Conservation (phyloP, 2,329 filamentous ascomycete species). For the Cordyceps fumosorosea region DNA sequence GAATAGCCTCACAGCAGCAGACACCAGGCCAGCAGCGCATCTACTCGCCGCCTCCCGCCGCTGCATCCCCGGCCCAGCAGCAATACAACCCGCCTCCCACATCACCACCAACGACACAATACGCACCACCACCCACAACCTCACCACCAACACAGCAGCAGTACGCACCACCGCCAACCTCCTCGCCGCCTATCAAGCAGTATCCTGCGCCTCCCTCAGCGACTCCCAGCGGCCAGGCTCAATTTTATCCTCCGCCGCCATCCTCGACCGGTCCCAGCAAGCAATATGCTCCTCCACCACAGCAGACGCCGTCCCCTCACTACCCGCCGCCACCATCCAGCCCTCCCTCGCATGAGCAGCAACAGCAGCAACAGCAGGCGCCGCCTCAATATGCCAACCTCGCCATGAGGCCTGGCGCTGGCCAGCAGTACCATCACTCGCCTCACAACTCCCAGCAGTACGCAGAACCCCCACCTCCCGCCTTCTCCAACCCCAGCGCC, state of each 20-base stretch:
- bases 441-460: conserved; percentile 6
- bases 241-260: conserved; percentile 40
- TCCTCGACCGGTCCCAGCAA: conserved; percentile 21
- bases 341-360: conserved; percentile 17
- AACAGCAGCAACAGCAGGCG: conserved; percentile 20
- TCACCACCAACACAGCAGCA: conserved; percentile 25
- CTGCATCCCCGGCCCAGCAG: background rate
- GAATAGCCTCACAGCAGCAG: conserved; percentile 9
- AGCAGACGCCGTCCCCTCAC: conserved; percentile 27
- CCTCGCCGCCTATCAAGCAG: conserved; percentile 40
- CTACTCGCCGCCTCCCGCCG: conserved; percentile 18
- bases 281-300: conserved; percentile 26
- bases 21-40: conserved; percentile 14
- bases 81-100: background rate
- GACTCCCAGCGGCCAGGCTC: conserved; percentile 38
- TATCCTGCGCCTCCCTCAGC: conserved; percentile 42
- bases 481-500: conserved; percentile 13
- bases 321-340: conserved; percentile 22
- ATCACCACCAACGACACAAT: background rate
- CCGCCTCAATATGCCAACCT: conserved; percentile 18
- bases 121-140: conserved; percentile 18
- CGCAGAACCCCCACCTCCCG: conserved; percentile 1
- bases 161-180: conserved; percentile 38
- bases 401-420: conserved; percentile 18
- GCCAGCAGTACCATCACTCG: background rate